Base-by-base conservation (phyloP, 352 stramenopile genomes). In the Paralagenidium karlingii region DNA sequence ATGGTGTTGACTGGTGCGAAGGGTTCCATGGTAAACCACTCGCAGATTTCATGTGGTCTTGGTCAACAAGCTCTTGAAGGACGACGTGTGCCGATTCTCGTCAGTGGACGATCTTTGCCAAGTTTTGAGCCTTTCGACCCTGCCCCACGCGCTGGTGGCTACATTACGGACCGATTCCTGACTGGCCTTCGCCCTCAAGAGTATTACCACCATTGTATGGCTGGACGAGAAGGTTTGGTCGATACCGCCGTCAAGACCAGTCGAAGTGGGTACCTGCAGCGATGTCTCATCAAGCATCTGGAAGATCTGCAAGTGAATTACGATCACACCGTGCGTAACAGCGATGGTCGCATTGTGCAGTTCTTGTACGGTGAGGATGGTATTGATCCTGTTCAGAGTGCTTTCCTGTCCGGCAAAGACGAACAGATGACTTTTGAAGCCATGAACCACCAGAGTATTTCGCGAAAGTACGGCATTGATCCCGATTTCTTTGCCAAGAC, bases 181-280 rank as follows among this genome's bases (percentile, higher is more conserved):
- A 99, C 96, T 29, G 97, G 97, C 34, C 60, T 96, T 39, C 68
- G 82, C 21, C 83, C 82, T 19, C 82, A 99, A 63, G 97, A 99
- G 64, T 99, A 99, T 68, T 99, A 99, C 69, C 98, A 99, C 60
- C 97, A 99, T 80, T 99, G 95, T 66, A 99, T 99, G 97, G 95
- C 95, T 47, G 97, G 97, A 12, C 77, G 97, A 51, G 96, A 99
- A 75, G 97, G 96, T 60, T 62, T 98, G 25, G 89, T 98, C 20
- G 92, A 98, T 63, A 99, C 96, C 24, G 96, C 96, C 38, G 96
- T 99, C n/a, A 99, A 99, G 73, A 99, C 96, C 3, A 98, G 88
- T 48, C 85, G 96, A 28, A 98, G 93, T 55, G 97, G 97, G 37
- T 99, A 99, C 58, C 67, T 99, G 12, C 96, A 99, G 68, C 80